Conservation (phyloP, 352 stramenopile species). For the Thraustochytrium striatum region DNA sequence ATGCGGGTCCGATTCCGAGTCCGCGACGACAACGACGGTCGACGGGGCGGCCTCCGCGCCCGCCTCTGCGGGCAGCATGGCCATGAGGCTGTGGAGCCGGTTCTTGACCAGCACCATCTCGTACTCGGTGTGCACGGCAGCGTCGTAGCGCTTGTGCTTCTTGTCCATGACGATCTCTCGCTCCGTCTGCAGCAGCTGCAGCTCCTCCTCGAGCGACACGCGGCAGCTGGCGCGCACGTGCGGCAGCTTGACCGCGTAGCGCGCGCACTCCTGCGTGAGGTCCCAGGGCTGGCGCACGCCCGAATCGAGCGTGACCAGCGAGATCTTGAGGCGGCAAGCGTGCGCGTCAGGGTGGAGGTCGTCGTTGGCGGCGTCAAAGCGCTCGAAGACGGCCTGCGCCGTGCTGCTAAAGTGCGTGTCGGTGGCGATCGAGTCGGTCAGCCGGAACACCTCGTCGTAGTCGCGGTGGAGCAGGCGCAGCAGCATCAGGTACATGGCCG, state of each 20-base stretch:
- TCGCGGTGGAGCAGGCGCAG: conserved; percentile 70
- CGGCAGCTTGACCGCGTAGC: conserved; percentile 51
- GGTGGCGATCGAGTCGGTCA: conserved; percentile 73
- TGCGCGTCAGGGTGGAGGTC: conserved; percentile 80
- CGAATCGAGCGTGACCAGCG: conserved; percentile 61
- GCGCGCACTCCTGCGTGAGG: conserved; percentile 51
- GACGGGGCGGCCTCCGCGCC: not conserved
- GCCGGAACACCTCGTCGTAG: conserved; percentile 70
- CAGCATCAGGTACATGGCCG: conserved; percentile 58
- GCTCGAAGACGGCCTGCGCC: conserved; percentile 76
- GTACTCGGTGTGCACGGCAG: conserved; percentile 47
- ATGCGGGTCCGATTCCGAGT: not conserved
- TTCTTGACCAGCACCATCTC: conserved; percentile 51
- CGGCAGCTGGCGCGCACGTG: conserved; percentile 51
- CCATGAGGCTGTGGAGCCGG: conserved; percentile 33
- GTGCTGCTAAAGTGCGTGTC: conserved; percentile 78
- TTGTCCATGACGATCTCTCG: conserved; percentile 35
- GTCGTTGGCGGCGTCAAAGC: conserved; percentile 70
- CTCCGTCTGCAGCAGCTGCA: conserved; percentile 51
- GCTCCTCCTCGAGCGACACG: conserved; percentile 51
- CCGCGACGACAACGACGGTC: not conserved
- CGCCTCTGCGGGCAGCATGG: not conserved
- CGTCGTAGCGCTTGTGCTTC: conserved; percentile 41
- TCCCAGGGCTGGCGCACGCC: conserved; percentile 51
- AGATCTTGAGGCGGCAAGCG: conserved; percentile 69